Conservation (phyloP, 108 stramenopile species). For the Asterionellopsis glacialis region DNA sequence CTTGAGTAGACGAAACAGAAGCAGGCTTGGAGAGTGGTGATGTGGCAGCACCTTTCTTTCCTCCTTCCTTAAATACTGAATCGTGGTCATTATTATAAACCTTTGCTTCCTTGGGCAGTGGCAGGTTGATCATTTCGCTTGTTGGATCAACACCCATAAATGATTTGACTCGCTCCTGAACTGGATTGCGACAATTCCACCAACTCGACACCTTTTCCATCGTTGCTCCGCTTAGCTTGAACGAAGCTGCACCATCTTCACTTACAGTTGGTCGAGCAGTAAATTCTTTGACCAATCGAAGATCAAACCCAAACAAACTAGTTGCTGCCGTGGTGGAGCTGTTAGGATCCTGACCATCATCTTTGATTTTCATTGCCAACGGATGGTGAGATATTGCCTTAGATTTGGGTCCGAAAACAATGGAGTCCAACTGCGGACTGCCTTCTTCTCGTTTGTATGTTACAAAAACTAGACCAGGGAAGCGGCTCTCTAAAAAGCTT, state of each 20-base stretch:
- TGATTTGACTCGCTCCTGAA: slow-evolving; percentile 61
- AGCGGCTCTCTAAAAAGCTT: slow-evolving; percentile 71
- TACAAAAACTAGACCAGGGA: slow-evolving; percentile 72
- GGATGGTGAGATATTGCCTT: slow-evolving; percentile 67
- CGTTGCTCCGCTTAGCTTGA: slow-evolving; percentile 45
- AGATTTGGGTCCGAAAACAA: slow-evolving; percentile 65
- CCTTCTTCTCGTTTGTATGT: slow-evolving; percentile 73
- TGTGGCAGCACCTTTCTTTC: neutral
- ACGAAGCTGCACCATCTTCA: slow-evolving; percentile 50
- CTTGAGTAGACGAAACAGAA: slow-evolving; percentile 1
- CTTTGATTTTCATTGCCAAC: slow-evolving; percentile 59
- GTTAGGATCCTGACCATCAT: slow-evolving; percentile 22
- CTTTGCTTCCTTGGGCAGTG: slow-evolving; percentile 19
- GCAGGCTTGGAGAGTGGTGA: no score
- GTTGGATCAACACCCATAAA: slow-evolving; percentile 72
- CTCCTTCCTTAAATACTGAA: slow-evolving; percentile 37
- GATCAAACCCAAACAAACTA: slow-evolving; percentile 72
- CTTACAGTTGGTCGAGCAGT: slow-evolving; percentile 47
- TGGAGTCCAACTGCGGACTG: slow-evolving; percentile 54
- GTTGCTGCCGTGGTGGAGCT: slow-evolving; percentile 34
- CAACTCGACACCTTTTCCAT: slow-evolving; percentile 59
- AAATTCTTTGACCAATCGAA: slow-evolving; percentile 72
- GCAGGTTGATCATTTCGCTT: slow-evolving; percentile 32
- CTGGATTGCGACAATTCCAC: slow-evolving; percentile 74
- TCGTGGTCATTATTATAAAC: slow-evolving; percentile 15